These are phyloP conservation scores for Termitomyces sp. DNA, from an alignment of 768 basidiomycete genomes.

Conservation along the genomic window DNA sequence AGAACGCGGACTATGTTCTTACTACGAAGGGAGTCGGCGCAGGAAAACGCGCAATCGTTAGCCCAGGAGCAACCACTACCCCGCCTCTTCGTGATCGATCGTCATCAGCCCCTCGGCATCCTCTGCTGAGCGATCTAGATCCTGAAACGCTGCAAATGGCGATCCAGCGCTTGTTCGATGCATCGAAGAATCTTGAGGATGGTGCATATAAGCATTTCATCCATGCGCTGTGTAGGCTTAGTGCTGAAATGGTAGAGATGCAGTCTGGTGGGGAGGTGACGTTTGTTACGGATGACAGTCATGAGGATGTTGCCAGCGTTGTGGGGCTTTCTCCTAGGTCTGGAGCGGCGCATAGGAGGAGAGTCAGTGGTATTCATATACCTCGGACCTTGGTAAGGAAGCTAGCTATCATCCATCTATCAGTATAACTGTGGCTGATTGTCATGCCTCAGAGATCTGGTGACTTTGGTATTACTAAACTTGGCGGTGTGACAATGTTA, in stretches of 20 bases:
- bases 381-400: constrained; percentile 67
- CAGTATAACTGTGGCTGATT: not conserved
- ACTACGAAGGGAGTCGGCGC: constrained; percentile 47
- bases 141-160: constrained; percentile 65
- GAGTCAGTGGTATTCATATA: constrained; percentile 87
- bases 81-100: constrained; percentile 30
- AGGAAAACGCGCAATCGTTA: constrained; percentile 26
- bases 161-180: constrained; percentile 84
- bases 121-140: constrained; percentile 69
- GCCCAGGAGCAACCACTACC: constrained; percentile 23
- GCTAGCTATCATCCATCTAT: not conserved
- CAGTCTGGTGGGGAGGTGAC: constrained; percentile 44
- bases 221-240: constrained; percentile 76
- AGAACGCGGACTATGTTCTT: constrained; percentile 93
- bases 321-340: constrained; percentile 35
- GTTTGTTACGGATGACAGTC: constrained; percentile 30
- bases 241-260: constrained; percentile 91
- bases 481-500: constrained; percentile 72
- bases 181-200: constrained; percentile 81
- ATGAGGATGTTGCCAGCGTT: constrained; percentile 32
- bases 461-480: constrained; percentile 89
- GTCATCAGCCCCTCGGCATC: constrained; percentile 38
- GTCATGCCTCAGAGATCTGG: constrained; percentile 63
- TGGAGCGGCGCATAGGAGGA: constrained; percentile 50
- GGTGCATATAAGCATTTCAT: constrained; percentile 73